A percentile compares a stretch with the other conserved stretches of the same genome.
phyloP scores from a whole-genome alignment of 345 rosid genomes.

The Viola odorata region DNA sequence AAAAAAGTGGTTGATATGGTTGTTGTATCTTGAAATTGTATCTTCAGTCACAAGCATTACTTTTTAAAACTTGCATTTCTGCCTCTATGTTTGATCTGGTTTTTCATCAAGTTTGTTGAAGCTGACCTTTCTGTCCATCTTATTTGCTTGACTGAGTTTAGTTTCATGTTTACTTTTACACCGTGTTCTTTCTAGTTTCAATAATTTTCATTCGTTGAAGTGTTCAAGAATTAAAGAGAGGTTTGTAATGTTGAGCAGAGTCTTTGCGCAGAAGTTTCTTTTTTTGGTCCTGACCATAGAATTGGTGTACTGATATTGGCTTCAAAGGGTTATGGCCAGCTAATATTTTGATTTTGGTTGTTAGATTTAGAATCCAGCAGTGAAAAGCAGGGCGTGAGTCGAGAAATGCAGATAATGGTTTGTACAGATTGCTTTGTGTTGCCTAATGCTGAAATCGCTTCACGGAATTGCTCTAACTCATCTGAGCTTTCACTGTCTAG shows the following conservation, averaged over 20 bases:
- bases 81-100: neutral
- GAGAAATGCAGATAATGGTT: too few relatives aligned
- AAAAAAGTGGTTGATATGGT: constrained; percentile 9
- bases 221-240: neutral
- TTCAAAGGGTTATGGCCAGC: too few relatives aligned
- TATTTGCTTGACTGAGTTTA: neutral
- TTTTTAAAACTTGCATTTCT: neutral
- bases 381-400: too few relatives aligned
- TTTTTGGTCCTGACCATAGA: too few relatives aligned
- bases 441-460: too few relatives aligned
- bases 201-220: neutral
- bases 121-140: constrained; percentile 7
- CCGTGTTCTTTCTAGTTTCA: neutral
- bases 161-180: neutral
- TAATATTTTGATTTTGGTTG: too few relatives aligned
- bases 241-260: neutral
- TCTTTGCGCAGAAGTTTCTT: too few relatives aligned
- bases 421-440: too few relatives aligned
- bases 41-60: constrained; percentile 25
- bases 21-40: constrained; percentile 9
- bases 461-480: too few relatives aligned
- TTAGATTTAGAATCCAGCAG: too few relatives aligned
- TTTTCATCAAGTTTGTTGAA: neutral
- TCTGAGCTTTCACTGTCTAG: too few relatives aligned
- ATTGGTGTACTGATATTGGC: too few relatives aligned